Evolutionary conservation across 2,329 filamentous ascomycete genomes (phyloP), one percentile per base, ranked within the genome.

Genomic region (Xylariaceae sp.): DNA sequence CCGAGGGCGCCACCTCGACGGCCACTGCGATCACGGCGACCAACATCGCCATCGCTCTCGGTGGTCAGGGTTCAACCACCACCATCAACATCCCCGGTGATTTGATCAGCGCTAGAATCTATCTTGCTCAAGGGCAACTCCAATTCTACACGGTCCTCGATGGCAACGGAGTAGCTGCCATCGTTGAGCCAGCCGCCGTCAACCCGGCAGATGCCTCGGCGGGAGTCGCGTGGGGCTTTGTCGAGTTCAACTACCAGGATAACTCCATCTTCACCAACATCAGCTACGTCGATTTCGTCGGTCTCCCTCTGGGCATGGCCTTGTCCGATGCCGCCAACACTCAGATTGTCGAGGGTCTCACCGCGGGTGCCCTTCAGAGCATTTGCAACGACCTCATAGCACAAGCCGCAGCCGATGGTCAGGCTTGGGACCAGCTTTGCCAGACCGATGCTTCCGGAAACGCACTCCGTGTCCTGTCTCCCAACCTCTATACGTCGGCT

Each of bases 241-340:
- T 76, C 19, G 76, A 79, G 56, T 62, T 79, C 3, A 72, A 71
- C 56, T 73, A 65, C 3, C 49, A 59, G 1, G 60, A 65, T 2
- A 66, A 66, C 0, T 64, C 65, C 4, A 59, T 78, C 30, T 77
- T 66, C 35, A 72, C 74, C 53, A 77, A 78, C 60, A 70, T 79
- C 45, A 75, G 71, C 42, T 77, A 73, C 49, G 76, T 79, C 22
- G 76, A 79, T 58, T 78, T 77, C 47, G 70, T 77, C 18, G 68
- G 76, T 5, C 64, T 81, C 11, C 65, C 74, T 1, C 69, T 81
- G 3, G 74, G 76, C 31, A 76, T 81, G 71, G 58, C 58, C 0
- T 61, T 80, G 7, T 66, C 65, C 0, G 63, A 69, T 12, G 65
- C 56, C 12, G 65, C 62, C 27, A 71, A 71, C 31, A 59, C 55